Base-by-base conservation (phyloP, 1,284 basidiomycete species). In the Agaricales sp. region DNA sequence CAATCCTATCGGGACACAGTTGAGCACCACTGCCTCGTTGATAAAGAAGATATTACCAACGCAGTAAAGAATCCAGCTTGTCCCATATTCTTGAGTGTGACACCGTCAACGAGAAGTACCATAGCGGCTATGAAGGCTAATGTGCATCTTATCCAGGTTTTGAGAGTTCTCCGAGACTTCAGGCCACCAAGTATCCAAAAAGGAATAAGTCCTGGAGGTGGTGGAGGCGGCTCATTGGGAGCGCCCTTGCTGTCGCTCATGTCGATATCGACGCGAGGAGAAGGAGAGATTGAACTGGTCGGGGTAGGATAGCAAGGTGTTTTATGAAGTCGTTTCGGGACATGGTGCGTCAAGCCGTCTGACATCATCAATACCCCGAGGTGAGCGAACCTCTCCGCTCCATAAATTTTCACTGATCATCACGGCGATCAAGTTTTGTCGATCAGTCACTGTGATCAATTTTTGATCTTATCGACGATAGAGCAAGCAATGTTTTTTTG, bases 121-220 rank as follows among this genome's bases (percentile, higher is more conserved):
- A 69, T 38, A 2, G 60, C 45, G 14, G 56, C 63, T 3, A 61
- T 57, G 18, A 67, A 54, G 1, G 57, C 62, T n/a, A 64, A 49
- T 38, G 62, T 61, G 49, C 66, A 68, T 51, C 68, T 60, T 39
- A 64, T 50, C 64, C 62, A 70, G 1, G 67, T 69, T 53, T 71
- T 70, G 50, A 63, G 50, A 6, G 59, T 65, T n/a, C 67, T 60
- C 45, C 53, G 58, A 3, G 59, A 63, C 47, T 57, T 61, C 35
- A 69, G 44, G 18, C 21, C 44, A 18, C 4, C 12, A 16, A 22
- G 8, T 18, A 45, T 4, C 44, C 44, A 45, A 6, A 4, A 11
- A n/a, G 44, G 44, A 23, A 24, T 13, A 21, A 45, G 21, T 21
- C 44, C 13, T 16, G 44, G 4, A 4, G 44, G 11, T 24, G 11